Evolutionary conservation across 1,284 basidiomycete species (phyloP).

Genomic region (Leccinum holopus): DNA sequence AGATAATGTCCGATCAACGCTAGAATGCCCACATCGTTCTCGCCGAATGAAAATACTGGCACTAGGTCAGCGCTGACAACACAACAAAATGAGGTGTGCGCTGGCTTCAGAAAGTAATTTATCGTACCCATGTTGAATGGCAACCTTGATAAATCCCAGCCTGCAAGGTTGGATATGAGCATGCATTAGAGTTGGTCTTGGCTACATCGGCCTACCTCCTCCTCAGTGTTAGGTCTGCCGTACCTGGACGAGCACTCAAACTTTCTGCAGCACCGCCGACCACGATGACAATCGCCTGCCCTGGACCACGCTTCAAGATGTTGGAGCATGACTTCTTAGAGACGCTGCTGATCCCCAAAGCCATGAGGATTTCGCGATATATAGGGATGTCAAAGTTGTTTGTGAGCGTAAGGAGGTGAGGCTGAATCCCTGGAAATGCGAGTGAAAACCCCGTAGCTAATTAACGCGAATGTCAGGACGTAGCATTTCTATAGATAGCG

Average conservation of each 20-base stretch:
- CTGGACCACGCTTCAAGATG: constrained; percentile 65
- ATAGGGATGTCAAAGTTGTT: constrained; percentile 93
- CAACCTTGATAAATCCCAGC: constrained; percentile 94
- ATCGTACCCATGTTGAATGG: constrained; percentile 85
- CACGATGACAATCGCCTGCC: constrained; percentile 87
- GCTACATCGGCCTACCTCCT: constrained; percentile 51
- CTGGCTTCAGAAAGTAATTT: background rate
- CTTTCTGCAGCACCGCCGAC: constrained; percentile 97
- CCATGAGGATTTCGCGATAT: constrained; percentile 88
- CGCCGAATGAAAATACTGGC: constrained; percentile 95
- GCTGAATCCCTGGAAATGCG: constrained; percentile 87
- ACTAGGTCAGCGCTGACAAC: constrained; percentile 79
- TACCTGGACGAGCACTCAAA: constrained; percentile 90
- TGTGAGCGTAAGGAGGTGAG: constrained; percentile 89
- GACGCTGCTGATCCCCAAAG: constrained; percentile 89
- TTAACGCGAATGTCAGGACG: constrained; percentile 3
- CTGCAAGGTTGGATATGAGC: constrained; percentile 36
- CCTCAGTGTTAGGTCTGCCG: constrained; percentile 88
- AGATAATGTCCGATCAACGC: background rate
- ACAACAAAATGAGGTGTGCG: constrained; percentile 1
- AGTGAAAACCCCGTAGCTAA: constrained; percentile 89
- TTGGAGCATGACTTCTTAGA: constrained; percentile 88
- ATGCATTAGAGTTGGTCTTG: background rate
- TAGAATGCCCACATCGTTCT: constrained; percentile 83
- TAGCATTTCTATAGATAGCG: constrained; percentile 5